Percentiles rank a stretch among this genome's conserved stretches.
phyloP scores from a whole-genome alignment of 176 grass and related monocot species.

The Triticum turgidum region DNA sequence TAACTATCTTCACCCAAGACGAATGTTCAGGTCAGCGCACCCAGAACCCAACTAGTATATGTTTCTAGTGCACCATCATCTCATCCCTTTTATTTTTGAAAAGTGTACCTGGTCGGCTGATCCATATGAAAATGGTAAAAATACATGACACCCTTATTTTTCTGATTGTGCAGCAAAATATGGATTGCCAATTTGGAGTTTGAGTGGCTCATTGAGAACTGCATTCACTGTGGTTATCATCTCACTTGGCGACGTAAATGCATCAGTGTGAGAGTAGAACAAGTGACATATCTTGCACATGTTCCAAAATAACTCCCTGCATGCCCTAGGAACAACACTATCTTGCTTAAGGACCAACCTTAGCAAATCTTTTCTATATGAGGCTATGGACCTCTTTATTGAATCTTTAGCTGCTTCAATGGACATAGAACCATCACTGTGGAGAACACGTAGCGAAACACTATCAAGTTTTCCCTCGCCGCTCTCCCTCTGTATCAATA shows the following conservation, averaged over 20 bases:
- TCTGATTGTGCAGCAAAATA: not conserved
- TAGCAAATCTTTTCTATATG: not conserved
- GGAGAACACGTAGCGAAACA: not conserved
- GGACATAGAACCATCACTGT: not conserved
- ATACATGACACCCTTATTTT: not conserved
- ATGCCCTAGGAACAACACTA: not conserved
- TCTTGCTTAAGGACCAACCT: not conserved
- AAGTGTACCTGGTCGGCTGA: too few species aligned
- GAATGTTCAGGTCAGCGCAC: too few species aligned
- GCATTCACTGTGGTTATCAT: not conserved
- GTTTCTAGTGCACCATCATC: too few species aligned
- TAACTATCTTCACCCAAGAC: too few species aligned
- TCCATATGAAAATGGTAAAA: not conserved
- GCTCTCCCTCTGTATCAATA: not conserved
- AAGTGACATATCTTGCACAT: slow-evolving; percentile 1
- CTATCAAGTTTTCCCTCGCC: not conserved
- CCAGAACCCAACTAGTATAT: too few species aligned
- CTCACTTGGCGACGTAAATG: not conserved
- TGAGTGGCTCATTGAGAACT: not conserved
- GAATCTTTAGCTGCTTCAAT: not conserved
- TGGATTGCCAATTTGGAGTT: not conserved
- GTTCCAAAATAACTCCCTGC: not conserved
- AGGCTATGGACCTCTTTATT: not conserved
- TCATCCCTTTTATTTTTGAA: too few species aligned
- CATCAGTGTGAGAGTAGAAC: slow-evolving; percentile 14